Base-by-base conservation (phyloP, 768 basidiomycete genomes). In the Russula dissimulans region DNA sequence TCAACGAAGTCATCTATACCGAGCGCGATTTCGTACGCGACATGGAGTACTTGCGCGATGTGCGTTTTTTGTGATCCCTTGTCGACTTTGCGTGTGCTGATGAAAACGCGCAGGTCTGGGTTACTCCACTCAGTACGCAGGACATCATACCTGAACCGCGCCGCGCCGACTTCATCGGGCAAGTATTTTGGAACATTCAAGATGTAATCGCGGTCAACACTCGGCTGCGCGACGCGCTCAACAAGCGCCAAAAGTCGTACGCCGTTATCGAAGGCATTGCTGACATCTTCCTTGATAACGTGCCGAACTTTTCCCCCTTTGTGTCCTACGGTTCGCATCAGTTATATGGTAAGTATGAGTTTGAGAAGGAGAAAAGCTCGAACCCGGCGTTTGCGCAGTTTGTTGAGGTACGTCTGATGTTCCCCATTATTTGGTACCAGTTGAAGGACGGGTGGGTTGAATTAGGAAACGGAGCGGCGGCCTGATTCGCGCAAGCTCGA, bases 1-100 rank as follows among this genome's bases (percentile, higher is more conserved):
- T 99, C 76, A 97, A 98, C 69, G 97, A 99, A 75, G 91, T 97
- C 39, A 86, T 86, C 38, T 86, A 86, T 67, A 99, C 97, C 8
- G 97, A 98, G 71, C 82, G 95, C 31, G 97, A 98, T 75, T 98
- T 99, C 72, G 95, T 99, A 47, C 82, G 92, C 58, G 97, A 97
- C 73, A 84, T 98, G 84, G 97, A 99, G 73, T 98, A 98, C 69
- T 81, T 99, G 49, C 87, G 95, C 64, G 95, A 98, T 70, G 90
- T 95, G 68, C 67, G 90, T 65, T 6, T 47, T 45, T 18, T 15
- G 34, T 53, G 12, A 52, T 39, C 49, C 54, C 22, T 38, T 56
- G 2, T 26, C 2, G 22, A 26, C 62, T n/a, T 5, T 57, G 7
- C 5, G 17, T 22, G 34, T 52, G n/a, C 39, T 55, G 52, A 59